Percentiles rank a stretch among this genome's conserved stretches.
Conservation (phyloP, 805 yeast species). For the Diddensiella transvaalensis region DNA sequence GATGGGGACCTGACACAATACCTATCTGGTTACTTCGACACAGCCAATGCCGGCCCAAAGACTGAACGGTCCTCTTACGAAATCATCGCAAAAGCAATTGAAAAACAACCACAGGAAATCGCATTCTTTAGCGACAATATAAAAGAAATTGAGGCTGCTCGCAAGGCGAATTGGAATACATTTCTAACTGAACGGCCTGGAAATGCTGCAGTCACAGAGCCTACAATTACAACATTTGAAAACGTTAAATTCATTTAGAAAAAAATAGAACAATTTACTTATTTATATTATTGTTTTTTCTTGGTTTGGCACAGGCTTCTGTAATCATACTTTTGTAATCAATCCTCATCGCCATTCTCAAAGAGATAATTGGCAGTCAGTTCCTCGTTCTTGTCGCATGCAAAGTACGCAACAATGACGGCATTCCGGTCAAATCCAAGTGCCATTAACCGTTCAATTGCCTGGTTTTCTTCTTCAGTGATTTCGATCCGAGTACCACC, state of each 20-base stretch:
- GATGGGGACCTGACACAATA: slow-evolving; percentile 49
- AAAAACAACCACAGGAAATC: slow-evolving; percentile 33
- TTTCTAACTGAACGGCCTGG: slow-evolving; percentile 70
- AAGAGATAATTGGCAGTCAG: slow-evolving; percentile 90
- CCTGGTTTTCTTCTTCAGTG: slow-evolving; percentile 79
- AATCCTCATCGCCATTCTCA: slow-evolving; percentile 37
- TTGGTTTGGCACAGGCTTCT: too few species aligned
- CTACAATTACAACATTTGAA: slow-evolving; percentile 1
- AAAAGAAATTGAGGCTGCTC: slow-evolving; percentile 72
- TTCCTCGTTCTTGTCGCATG: slow-evolving; percentile 97
- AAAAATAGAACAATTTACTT: neutral
- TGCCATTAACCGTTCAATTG: slow-evolving; percentile 86
- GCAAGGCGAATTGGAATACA: slow-evolving; percentile 56
- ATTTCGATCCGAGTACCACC: slow-evolving; percentile 53
- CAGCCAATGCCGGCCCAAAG: slow-evolving; percentile 78
- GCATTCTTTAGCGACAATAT: slow-evolving; percentile 80
- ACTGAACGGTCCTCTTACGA: slow-evolving; percentile 53
- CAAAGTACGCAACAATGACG: slow-evolving; percentile 91
- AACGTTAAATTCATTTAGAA: neutral
- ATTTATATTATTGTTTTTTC: too few species aligned
- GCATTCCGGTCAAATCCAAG: slow-evolving; percentile 86
- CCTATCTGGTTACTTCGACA: slow-evolving; percentile 74
- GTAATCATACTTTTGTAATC: too few species aligned
- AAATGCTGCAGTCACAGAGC: slow-evolving; percentile 39
- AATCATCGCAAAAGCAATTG: slow-evolving; percentile 47